Base-by-base conservation (phyloP, 2,329 filamentous ascomycete genomes). In the Nakataea oryzae region DNA sequence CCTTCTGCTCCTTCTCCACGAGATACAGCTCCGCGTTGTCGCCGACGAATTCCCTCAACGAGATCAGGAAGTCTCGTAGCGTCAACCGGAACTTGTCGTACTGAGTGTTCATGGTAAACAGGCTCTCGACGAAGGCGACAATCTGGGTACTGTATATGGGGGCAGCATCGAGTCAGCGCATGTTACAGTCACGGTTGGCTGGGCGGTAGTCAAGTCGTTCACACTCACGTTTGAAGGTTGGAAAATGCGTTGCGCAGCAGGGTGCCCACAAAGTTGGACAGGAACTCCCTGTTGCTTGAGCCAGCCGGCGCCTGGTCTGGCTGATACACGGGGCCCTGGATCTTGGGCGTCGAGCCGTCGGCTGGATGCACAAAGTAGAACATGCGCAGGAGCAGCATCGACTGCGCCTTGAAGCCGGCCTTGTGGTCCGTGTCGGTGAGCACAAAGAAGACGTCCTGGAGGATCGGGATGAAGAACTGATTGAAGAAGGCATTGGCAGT, bases 391-490 rank as follows among this genome's bases (percentile, higher is more conserved):
- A 99, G 79, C 59, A 99, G 81, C 84, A 95, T 89, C 3, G 93
- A 93, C 78, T 99, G 95, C 11, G 93, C 95, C 81, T 99, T 99
- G 81, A 99, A 99, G 0, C 95, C 95, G 64, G 95, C 95, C 80
- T 99, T 99, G 82, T 99, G 95, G 70, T 99, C 95, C 64, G 89
- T 93, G 72, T 99, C 95, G 0, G 95, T 97, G 60, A 99, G 84
- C 55, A 99, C 95, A 71, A 97, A 99, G 82, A 99, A 96, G 17
- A 99, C 92, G 70, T 99, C 95, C 75, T 99, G 95, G 60, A 99
- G 80, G 67, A 99, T 97, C 1, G 90, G 87, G 61, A 96, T 87
- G 75, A 95, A 99, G 79, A 97, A 99, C 73, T 93, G 92, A 75
- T 96, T 92, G 86, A 99, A 99, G 82, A 99, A 99, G 55, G 91